Conservation (phyloP, 306 rosid genomes). For the Crotalaria pallida region DNA sequence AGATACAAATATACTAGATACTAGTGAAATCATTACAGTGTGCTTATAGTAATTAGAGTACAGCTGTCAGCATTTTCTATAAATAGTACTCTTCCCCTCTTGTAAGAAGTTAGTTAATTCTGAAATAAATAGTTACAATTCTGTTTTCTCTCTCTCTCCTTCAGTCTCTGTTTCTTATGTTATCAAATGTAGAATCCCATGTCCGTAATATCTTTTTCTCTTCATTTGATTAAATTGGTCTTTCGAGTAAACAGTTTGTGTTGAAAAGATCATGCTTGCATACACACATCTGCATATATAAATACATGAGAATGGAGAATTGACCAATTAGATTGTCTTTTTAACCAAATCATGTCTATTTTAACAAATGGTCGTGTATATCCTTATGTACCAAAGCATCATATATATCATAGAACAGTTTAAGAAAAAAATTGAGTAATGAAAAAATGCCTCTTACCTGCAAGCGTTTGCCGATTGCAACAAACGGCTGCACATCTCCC, state of each 20-base stretch:
- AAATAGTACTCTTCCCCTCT: no score
- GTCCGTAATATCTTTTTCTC: background rate
- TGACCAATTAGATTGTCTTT: background rate
- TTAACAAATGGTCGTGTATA: background rate
- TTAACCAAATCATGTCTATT: background rate
- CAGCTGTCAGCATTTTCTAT: no score
- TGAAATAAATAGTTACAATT: no score
- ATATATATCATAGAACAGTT: background rate
- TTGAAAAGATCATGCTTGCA: background rate
- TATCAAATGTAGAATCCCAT: background rate
- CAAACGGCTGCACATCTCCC: constrained; percentile 96
- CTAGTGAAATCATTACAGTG: background rate
- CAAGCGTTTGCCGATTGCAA: constrained; percentile 92
- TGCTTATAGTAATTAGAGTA: no score
- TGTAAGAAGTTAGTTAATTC: no score
- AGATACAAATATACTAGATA: background rate
- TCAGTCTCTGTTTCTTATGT: no score
- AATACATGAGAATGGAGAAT: background rate
- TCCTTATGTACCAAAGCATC: background rate
- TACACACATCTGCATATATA: background rate
- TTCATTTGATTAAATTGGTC: background rate
- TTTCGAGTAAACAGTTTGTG: background rate
- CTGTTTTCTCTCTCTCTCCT: no score
- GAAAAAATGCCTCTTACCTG: constrained; percentile 50
- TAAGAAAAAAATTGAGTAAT: constrained; percentile 15